Evolutionary conservation across 495 filamentous ascomycete genomes (phyloP).

Genomic region (Tetracladium setigerum): DNA sequence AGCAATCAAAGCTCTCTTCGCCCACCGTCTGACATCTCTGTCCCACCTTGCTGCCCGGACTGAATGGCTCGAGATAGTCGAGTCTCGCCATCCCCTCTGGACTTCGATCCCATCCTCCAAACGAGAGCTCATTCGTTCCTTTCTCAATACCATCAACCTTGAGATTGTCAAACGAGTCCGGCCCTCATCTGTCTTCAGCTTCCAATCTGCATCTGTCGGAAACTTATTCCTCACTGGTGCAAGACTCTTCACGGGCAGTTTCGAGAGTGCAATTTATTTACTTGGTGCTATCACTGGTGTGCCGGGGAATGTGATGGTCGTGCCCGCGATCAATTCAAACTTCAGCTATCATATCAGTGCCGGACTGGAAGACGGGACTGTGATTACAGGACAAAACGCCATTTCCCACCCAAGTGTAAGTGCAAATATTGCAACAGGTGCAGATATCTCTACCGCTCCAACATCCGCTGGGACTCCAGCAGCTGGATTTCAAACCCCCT

Average conservation of each 20-base stretch:
- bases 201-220: constrained; percentile 80
- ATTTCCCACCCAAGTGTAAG: constrained; percentile 73
- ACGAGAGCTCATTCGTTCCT: constrained; percentile 83
- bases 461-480: constrained; percentile 38
- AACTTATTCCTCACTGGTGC: constrained; percentile 89
- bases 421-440: too few relatives aligned
- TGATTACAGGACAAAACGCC: constrained; percentile 87
- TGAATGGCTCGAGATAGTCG: constrained; percentile 89
- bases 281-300: constrained; percentile 75
- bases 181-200: constrained; percentile 75
- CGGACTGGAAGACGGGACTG: constrained; percentile 62
- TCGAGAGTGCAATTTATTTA: constrained; percentile 77
- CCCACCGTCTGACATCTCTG: constrained; percentile 67
- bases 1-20: constrained; percentile 76
- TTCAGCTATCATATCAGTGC: constrained; percentile 92
- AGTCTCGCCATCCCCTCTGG: constrained; percentile 72
- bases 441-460: constrained; percentile 29
- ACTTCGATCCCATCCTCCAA: constrained; percentile 69
- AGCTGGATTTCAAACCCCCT: not conserved
- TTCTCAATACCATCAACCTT: constrained; percentile 79
- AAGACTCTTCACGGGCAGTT: constrained; percentile 71
- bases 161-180: constrained; percentile 85
- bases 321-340: constrained; percentile 89
- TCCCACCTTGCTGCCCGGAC: constrained; percentile 42
- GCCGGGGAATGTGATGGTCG: constrained; percentile 62